Evolutionary conservation across 1,284 basidiomycete species (phyloP).

Genomic region (Xanthoconium separans): DNA sequence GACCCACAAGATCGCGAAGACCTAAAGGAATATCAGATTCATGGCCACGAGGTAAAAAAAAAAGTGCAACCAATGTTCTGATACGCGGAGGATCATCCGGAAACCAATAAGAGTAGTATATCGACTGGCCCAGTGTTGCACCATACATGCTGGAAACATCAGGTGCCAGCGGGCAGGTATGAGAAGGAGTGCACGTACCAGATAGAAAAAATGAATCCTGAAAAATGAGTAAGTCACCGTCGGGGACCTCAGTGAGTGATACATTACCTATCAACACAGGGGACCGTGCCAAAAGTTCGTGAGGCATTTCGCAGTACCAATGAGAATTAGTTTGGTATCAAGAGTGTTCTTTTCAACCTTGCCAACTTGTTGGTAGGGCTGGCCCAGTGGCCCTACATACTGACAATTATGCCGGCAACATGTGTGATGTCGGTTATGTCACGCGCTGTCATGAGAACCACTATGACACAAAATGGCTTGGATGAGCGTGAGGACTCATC

Average conservation of each 20-base stretch:
- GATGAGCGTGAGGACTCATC: too few relatives aligned
- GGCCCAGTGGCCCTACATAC: too few relatives aligned
- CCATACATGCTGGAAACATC: slow-evolving; percentile 10
- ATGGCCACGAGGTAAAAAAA: not conserved
- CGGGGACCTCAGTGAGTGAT: too few relatives aligned
- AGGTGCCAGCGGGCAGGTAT: not conserved
- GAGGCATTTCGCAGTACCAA: not conserved
- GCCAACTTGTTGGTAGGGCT: too few relatives aligned
- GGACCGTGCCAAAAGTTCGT: slow-evolving; percentile 1
- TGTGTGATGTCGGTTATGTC: too few relatives aligned
- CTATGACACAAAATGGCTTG: too few relatives aligned
- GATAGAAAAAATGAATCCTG: slow-evolving; percentile 4
- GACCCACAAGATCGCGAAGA: slow-evolving; percentile 6
- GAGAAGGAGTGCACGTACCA: slow-evolving; percentile 2
- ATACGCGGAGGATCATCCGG: not conserved
- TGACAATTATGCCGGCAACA: too few relatives aligned
- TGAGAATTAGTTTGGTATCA: not conserved
- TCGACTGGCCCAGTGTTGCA: slow-evolving; percentile 3
- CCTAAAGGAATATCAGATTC: not conserved
- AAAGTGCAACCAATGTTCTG: slow-evolving; percentile 1
- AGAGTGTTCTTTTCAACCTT: too few relatives aligned
- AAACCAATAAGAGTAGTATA: slow-evolving; percentile 5
- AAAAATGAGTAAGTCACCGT: not conserved
- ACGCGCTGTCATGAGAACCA: too few relatives aligned
- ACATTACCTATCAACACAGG: slow-evolving; percentile 9